phyloP scores from a whole-genome alignment of 2,329 filamentous ascomycete genomes.

The Colletotrichum horii region DNA sequence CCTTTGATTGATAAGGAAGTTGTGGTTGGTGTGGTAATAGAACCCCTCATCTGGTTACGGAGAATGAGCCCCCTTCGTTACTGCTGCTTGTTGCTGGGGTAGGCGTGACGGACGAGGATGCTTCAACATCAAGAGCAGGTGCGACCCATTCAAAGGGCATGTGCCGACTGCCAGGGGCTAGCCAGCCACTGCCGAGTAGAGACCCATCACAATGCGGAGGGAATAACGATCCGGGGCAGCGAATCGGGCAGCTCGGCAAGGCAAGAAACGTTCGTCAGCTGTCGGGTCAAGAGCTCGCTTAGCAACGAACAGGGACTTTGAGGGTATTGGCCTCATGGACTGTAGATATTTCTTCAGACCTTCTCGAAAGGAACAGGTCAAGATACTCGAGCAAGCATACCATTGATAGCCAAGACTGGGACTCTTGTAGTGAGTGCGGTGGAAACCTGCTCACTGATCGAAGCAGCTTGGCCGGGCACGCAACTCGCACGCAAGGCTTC shows the following conservation, averaged over 20 bases:
- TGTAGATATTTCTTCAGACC: not conserved
- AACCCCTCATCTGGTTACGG: not conserved
- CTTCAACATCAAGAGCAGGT: not conserved
- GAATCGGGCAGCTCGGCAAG: not conserved
- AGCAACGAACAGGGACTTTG: not conserved
- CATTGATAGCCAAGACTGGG: not conserved
- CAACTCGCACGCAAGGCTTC: slow-evolving; percentile 1
- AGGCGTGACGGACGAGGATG: not conserved
- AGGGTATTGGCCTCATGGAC: not conserved
- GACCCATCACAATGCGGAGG: not conserved
- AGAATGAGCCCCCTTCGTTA: not conserved
- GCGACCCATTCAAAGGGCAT: not conserved
- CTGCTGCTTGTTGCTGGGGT: not conserved
- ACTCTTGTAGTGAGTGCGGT: fast-evolving
- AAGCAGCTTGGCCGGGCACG: not conserved
- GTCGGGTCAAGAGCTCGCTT: not conserved
- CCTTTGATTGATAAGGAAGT: not conserved
- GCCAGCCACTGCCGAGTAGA: not conserved
- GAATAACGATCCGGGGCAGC: not conserved
- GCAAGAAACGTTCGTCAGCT: not conserved
- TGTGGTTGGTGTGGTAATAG: too few species aligned
- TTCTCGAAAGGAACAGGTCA: not conserved
- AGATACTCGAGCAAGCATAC: not conserved
- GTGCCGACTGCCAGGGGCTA: not conserved
- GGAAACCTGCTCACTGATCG: not conserved